Evolutionary conservation across 768 basidiomycete genomes (phyloP), one percentile per base, ranked within the genome.

Genomic region (Leccinum pellstonianum): DNA sequence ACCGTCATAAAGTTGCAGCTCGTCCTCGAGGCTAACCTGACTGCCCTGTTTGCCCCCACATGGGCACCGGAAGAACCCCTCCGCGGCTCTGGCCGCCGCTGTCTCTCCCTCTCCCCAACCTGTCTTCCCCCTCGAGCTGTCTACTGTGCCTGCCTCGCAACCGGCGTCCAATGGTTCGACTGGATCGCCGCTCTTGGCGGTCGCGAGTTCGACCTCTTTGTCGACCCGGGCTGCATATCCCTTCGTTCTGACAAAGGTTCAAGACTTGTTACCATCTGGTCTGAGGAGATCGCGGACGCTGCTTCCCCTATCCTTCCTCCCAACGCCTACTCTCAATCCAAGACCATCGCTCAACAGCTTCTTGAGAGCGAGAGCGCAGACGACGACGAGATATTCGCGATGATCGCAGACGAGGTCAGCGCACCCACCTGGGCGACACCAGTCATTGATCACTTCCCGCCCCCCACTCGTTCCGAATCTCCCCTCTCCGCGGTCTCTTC

Each of bases 201-300:
- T 64, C 75, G 77, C 58, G 87, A 88, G 75, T 86, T 92, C 69
- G 90, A 92, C 73, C 81, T 93, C 61, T 87, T 89, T 73, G 82
- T 91, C 66, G 88, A 92, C 71, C 91, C 91, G 62, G 90, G 89
- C 61, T 86, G 83, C 70, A 83, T 93, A 63, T 86, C 86, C 59
- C 76, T 90, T 63, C 88, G 87, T 61, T 79, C 81, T 68, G 80
- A 79, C 54, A 77, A 71, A 59, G 68, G 70, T 29, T 71, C 76
- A 57, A 79, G 80, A 67, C 77, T 84, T 57, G 70, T 84, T 68
- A 87, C 83, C 55, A 69, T 92, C 67, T 92, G 90, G 90, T 82
- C 86, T 4, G 85, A 85, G 58, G 80, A 83, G 64, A 65, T 78
- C 53, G 70, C 75, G 31, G 66, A 68, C 49, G 35, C 47, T 41